Conservation (phyloP, 2,329 filamentous ascomycete species). For the Fusarium sp. region DNA sequence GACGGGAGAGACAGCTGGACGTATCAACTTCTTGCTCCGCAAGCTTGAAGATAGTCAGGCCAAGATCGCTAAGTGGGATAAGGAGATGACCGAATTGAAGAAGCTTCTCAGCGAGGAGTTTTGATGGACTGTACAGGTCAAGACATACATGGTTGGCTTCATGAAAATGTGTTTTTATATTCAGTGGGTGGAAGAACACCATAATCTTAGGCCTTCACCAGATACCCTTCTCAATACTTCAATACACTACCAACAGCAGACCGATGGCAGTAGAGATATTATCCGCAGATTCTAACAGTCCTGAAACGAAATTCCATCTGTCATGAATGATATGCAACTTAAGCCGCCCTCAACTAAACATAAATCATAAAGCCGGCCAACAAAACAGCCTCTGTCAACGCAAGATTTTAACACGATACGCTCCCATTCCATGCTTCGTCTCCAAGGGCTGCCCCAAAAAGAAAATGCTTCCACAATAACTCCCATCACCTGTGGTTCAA, state of each 20-base stretch:
- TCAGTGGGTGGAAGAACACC: not conserved
- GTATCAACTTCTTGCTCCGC: constrained; percentile 75
- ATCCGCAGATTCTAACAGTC: not conserved
- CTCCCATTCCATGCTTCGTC: constrained; percentile 7
- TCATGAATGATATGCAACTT: constrained; percentile 40
- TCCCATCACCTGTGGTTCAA: not conserved
- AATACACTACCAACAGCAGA: not conserved
- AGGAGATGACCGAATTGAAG: constrained; percentile 75
- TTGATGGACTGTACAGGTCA: constrained; percentile 49
- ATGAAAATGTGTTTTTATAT: not conserved
- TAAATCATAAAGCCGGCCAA: constrained; percentile 39
- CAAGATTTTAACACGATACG: constrained; percentile 10
- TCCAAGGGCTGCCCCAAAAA: not conserved
- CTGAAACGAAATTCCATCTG: constrained; percentile 20
- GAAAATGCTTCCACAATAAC: constrained; percentile 3
- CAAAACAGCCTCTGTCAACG: constrained; percentile 11
- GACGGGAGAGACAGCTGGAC: constrained; percentile 70
- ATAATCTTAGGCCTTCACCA: constrained; percentile 2
- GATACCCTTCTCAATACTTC: constrained; percentile 24
- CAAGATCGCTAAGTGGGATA: constrained; percentile 78
- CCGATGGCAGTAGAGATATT: not conserved
- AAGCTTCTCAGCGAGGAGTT: constrained; percentile 61
- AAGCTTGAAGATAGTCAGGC: constrained; percentile 79
- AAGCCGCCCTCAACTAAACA: constrained; percentile 22
- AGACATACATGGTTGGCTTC: constrained; percentile 3